Base-by-base conservation (phyloP, 2,329 filamentous ascomycete genomes). In the Myotisia sp. region DNA sequence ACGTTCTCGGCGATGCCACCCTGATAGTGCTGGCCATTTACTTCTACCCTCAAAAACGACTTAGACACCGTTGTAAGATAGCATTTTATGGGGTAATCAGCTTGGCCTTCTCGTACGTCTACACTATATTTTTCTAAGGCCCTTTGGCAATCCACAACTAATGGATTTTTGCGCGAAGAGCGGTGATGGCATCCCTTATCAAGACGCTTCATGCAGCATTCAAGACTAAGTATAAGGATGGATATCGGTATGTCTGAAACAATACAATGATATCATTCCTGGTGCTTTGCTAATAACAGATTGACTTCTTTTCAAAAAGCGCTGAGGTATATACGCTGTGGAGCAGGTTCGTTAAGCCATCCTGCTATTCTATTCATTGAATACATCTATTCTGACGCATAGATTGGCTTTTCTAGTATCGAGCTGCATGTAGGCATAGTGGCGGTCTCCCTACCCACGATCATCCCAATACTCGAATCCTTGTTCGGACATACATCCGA, bases 81-180 rank as follows among this genome's bases (percentile, higher is more conserved):
- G 36, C 27, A 18, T 23, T 34, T 9, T 24, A 37, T 34, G 29
- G 30, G 7, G 10, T 12, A 4, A 62, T 63, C 36, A n/a, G 60
- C 64, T 34, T 48, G 63, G 5, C 47, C 55, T n/a, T 60, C 64
- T 22, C 60, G 59, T 1, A 52, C 57, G 1, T 46, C 64, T 12
- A 61, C 62, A 1, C 47, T 63, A 1, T 55, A 58, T 2, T 52
- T 65, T 36, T 58, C 64, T 31, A 59, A 57, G 53, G 44, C 46
- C 5, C 44, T 63, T n/a, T n/a, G n/a, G n/a, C n/a, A n/a, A n/a
- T n/a, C n/a, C n/a, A n/a, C n/a, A n/a, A n/a, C n/a, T n/a, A n/a
- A n/a, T n/a, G n/a, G n/a, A n/a, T n/a, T n/a, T n/a, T n/a, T n/a
- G n/a, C n/a, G n/a, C n/a, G n/a, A n/a, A n/a, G n/a, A n/a, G n/a